These are phyloP conservation scores for Rhizopus stolonifer DNA, from an alignment of 371 early-diverging fungal species.

Conservation along the genomic window DNA sequence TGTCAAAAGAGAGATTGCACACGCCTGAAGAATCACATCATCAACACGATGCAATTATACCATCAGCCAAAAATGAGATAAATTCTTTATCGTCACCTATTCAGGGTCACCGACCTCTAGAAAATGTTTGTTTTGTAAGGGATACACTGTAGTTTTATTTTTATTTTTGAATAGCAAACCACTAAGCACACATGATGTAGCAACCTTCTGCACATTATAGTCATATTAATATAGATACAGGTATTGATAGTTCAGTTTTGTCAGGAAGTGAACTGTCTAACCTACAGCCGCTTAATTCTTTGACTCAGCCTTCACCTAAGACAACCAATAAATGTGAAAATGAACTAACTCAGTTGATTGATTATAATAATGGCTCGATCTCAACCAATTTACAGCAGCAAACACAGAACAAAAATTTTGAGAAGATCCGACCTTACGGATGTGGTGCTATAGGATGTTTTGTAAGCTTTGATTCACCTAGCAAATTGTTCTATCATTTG, in stretches of 20 bases:
- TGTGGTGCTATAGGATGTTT: conserved; percentile 62
- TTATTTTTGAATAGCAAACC: too few relatives aligned
- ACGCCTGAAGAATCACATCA: too few relatives aligned
- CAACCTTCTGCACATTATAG: background rate
- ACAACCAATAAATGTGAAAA: conserved; percentile 3
- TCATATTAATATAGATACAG: background rate
- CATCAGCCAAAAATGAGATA: too few relatives aligned
- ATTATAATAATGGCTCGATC: background rate
- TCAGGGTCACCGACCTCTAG: too few relatives aligned
- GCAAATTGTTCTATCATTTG: conserved; percentile 65
- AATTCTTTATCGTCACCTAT: too few relatives aligned
- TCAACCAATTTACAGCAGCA: background rate
- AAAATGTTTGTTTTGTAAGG: too few relatives aligned
- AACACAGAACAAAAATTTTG: background rate
- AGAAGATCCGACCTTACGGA: conserved; percentile 54
- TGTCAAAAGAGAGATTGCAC: background rate
- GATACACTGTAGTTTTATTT: too few relatives aligned
- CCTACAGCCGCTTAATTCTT: conserved; percentile 18
- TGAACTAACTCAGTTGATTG: conserved; percentile 2
- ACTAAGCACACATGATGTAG: background rate
- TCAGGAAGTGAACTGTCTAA: conserved; percentile 11
- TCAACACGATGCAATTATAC: too few relatives aligned
- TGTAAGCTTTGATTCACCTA: conserved; percentile 56
- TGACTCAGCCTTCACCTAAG: background rate
- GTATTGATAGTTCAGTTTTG: background rate